These are phyloP conservation scores for Naganishia vishniacii DNA, from an alignment of 768 basidiomycete genomes.

Conservation along the genomic window DNA sequence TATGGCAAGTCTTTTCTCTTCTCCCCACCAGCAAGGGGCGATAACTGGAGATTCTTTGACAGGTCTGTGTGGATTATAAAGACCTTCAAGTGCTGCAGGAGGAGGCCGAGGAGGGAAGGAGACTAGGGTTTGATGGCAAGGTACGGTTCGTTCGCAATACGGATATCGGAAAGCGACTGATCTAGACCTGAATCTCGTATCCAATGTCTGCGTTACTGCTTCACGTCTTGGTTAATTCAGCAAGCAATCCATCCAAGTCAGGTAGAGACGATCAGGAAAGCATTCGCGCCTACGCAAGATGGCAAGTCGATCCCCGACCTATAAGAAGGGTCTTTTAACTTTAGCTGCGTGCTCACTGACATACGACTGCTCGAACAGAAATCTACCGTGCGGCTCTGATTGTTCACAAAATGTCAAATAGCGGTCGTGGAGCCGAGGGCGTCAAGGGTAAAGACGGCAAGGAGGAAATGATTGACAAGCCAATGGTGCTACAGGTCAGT, in stretches of 20 bases:
- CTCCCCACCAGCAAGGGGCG: neutral
- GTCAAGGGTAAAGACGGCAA: conserved; percentile 59
- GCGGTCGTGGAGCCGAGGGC: conserved; percentile 64
- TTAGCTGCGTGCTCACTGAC: neutral
- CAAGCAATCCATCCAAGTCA: conserved; percentile 93
- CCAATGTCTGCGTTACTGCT: no score
- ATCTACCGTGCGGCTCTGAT: conserved; percentile 72
- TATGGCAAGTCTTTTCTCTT: conserved; percentile 57
- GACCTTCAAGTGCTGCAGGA: conserved; percentile 61
- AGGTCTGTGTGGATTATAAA: conserved; percentile 87
- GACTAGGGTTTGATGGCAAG: conserved; percentile 88
- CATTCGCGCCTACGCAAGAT: conserved; percentile 67
- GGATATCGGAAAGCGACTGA: no score
- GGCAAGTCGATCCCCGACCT: conserved; percentile 52
- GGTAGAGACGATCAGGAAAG: conserved; percentile 66
- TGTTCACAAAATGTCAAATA: conserved; percentile 59
- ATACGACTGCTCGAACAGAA: conserved; percentile 54
- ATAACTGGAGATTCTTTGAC: conserved; percentile 12
- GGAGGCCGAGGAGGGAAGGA: conserved; percentile 72
- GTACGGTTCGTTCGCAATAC: no score
- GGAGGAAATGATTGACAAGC: conserved; percentile 79
- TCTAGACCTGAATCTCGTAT: no score
- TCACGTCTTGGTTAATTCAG: no score
- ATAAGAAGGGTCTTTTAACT: conserved; percentile 5
- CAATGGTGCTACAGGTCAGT: conserved; percentile 75